Base-by-base conservation (phyloP, 2,329 filamentous ascomycete genomes). In the Hymenoscyphus linearis region DNA sequence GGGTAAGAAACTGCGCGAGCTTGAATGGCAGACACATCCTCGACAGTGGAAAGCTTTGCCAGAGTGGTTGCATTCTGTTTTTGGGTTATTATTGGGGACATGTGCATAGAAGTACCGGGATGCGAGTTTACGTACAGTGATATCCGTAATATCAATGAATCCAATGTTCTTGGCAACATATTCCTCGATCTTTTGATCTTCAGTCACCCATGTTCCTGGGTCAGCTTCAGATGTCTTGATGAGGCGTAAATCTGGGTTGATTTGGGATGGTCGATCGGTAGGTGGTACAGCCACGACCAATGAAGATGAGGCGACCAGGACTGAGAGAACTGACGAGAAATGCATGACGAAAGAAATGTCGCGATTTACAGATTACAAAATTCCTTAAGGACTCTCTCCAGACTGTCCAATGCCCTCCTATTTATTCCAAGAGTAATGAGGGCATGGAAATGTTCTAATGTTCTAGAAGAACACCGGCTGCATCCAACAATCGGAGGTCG, bases 141-240 rank as follows among this genome's bases (percentile, higher is more conserved):
- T 62, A 25, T 63, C 59, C 7, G 64, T 65, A 34, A 64, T 59
- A 34, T 65, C 64, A 54, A 65, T 62, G 52, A 65, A 64, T 13
- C 60, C 55, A 22, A 64, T 60, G 34, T 60, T 64, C 55, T 64
- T 64, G 4, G 62, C 36, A 12, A 61, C 57, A 55, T 63, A 63
- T 31, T 63, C 25, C 31, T 40, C 55, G 35, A 63, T 61, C 55
- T 65, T 65, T 27, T 64, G 47, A 10, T 64, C 63, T 36, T 65
- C 61, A 47, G 59, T 62, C n/a, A 65, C 55, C 61, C 61, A 63
- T 40, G 25, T 52, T 27, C 52, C 64, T 37, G 59, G 54, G 54
- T 64, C 60, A 47, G 58, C 22, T 44, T 64, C 57, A 55, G 60
- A 61, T 22, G 61, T 65, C 55, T 65, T 62, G 50, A 65, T 62